Conservation (phyloP, 768 basidiomycete species). For the Phaeolepiota aurea region DNA sequence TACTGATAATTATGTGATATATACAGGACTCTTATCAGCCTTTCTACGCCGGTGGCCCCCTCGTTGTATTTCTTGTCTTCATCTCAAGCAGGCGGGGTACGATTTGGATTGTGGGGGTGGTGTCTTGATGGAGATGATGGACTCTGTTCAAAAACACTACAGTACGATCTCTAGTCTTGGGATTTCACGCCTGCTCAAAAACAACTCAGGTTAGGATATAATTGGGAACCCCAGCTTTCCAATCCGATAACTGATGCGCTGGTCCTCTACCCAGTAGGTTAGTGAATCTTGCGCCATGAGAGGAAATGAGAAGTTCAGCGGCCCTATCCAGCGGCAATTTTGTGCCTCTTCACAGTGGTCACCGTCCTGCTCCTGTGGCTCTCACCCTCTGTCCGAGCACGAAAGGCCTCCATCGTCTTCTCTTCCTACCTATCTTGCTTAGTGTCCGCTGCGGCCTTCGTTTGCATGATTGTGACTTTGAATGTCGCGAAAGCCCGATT, state of each 20-base stretch:
- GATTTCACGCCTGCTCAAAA: constrained; percentile 1
- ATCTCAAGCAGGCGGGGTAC: constrained; percentile 28
- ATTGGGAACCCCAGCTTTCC: constrained; percentile 26
- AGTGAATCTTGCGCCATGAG: no score
- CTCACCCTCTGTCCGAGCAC: constrained; percentile 13
- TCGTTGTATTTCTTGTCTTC: constrained; percentile 27
- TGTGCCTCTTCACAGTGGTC: constrained; percentile 20
- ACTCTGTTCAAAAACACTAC: constrained; percentile 20
- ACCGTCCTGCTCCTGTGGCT: constrained; percentile 18
- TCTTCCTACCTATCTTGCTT: constrained; percentile 17
- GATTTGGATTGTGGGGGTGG: constrained; percentile 35
- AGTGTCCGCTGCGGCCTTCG: constrained; percentile 20
- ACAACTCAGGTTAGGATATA: constrained; percentile 24
- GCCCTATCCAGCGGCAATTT: constrained; percentile 15
- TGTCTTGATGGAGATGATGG: constrained; percentile 24
- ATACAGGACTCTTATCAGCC: constrained; percentile 21
- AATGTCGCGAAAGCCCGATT: constrained; percentile 22
- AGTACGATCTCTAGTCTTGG: constrained; percentile 3
- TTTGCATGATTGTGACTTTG: constrained; percentile 30
- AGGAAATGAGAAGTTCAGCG: not conserved
- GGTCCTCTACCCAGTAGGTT: constrained; percentile 27
- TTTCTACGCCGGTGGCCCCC: constrained; percentile 22
- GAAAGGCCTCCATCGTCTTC: constrained; percentile 18
- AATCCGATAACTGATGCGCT: constrained; percentile 24
- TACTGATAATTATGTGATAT: no score